phyloP scores from a whole-genome alignment of 2,329 filamentous ascomycete species.

The Rhynchosporium secalis region DNA sequence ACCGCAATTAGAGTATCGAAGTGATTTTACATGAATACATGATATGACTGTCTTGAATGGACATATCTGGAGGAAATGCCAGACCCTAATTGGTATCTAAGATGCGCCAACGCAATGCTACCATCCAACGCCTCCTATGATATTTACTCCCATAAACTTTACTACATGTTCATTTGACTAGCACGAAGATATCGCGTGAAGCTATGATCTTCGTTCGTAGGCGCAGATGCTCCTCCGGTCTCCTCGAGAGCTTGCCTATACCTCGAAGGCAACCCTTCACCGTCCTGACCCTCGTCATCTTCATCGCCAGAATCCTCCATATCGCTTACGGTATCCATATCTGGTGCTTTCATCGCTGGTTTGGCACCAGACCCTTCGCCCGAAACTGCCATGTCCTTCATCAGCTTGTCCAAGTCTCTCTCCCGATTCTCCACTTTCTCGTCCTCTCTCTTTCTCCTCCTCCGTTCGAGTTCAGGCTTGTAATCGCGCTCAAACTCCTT shows the following conservation, averaged over 20 bases:
- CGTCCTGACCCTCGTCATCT: slow-evolving; percentile 59
- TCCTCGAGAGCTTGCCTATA: slow-evolving; percentile 76
- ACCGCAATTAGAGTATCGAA: not conserved
- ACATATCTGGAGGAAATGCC: slow-evolving; percentile 2
- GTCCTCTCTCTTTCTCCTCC: slow-evolving; percentile 72
- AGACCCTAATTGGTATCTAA: slow-evolving; percentile 33
- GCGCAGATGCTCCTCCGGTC: slow-evolving; percentile 39
- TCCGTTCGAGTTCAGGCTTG: slow-evolving; percentile 82
- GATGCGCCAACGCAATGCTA: slow-evolving; percentile 38
- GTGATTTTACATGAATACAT: not conserved
- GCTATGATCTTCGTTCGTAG: slow-evolving; percentile 38
- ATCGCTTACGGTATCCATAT: slow-evolving; percentile 42
- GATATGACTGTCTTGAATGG: not conserved
- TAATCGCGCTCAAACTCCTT: slow-evolving; percentile 90
- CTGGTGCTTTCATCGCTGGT: slow-evolving; percentile 35
- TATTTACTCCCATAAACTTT: slow-evolving; percentile 11
- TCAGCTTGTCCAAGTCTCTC: slow-evolving; percentile 85
- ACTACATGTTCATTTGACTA: slow-evolving; percentile 39
- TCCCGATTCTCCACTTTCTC: slow-evolving; percentile 71
- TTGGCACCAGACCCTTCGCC: slow-evolving; percentile 42
- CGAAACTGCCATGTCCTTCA: slow-evolving; percentile 82
- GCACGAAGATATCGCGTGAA: slow-evolving; percentile 40
- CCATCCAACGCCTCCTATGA: slow-evolving; percentile 26
- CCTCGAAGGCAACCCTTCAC: slow-evolving; percentile 66
- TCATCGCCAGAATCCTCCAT: slow-evolving; percentile 54